Evolutionary conservation across 2,329 filamentous ascomycete species (phyloP).

Genomic region (Aureobasidium leucospermi): DNA sequence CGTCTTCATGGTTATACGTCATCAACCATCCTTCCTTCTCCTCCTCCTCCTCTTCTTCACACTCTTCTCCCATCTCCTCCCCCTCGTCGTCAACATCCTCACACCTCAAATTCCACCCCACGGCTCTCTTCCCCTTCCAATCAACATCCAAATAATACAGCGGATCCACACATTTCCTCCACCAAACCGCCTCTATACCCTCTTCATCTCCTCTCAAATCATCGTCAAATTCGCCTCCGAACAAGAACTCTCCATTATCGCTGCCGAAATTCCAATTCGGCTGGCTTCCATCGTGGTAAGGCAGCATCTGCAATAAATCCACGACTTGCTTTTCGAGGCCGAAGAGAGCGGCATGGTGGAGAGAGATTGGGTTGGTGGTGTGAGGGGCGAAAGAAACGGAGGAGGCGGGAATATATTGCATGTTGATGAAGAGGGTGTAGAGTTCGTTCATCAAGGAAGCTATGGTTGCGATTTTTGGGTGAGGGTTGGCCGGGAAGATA

Average conservation of each 20-base stretch:
- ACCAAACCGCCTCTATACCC: neutral
- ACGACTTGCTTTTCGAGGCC: constrained; percentile 11
- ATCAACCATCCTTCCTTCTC: neutral
- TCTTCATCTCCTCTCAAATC: neutral
- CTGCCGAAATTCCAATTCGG: constrained; percentile 6
- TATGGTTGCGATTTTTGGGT: constrained; percentile 1
- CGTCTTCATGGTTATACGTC: neutral
- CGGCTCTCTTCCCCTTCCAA: neutral
- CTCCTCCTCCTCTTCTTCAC: too few relatives aligned
- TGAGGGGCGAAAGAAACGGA: constrained; percentile 8
- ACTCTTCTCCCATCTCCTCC: neutral
- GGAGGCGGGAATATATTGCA: neutral
- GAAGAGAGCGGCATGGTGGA: neutral
- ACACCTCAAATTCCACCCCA: neutral
- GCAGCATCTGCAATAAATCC: constrained; percentile 13
- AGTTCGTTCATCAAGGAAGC: constrained; percentile 6
- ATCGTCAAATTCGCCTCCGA: constrained; percentile 9
- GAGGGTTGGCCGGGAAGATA: neutral
- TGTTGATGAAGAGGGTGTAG: constrained; percentile 8
- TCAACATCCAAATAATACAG: neutral
- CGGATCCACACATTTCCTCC: neutral
- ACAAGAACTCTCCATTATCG: neutral
- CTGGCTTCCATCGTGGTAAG: neutral
- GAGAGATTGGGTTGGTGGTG: neutral
- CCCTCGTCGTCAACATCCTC: neutral